Conservation (phyloP, 2,329 filamentous ascomycete species). For the Gnomoniopsis sp. region DNA sequence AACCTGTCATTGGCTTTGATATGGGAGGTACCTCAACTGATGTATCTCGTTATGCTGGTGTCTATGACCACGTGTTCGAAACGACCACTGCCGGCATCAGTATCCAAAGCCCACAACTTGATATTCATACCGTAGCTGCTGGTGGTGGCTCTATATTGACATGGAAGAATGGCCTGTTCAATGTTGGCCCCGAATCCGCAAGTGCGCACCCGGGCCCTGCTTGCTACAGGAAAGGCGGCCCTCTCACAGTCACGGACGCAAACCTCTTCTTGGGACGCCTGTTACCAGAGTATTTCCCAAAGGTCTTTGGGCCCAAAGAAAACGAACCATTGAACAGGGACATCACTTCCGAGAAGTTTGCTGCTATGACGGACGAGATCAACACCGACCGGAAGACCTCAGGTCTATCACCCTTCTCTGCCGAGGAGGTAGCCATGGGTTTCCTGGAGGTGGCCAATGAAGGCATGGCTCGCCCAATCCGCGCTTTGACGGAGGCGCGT, state of each 20-base stretch:
- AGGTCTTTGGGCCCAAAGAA: conserved; percentile 66
- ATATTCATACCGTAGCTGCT: conserved; percentile 78
- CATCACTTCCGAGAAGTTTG: conserved; percentile 30
- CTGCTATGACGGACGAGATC: conserved; percentile 31
- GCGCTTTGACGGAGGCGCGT: conserved; percentile 54
- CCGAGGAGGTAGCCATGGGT: conserved; percentile 51
- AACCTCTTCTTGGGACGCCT: conserved; percentile 60
- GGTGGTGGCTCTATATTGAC: conserved; percentile 70
- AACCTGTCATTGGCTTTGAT: conserved; percentile 73
- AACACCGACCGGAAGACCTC: conserved; percentile 26
- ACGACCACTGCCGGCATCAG: conserved; percentile 76
- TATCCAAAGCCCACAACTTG: conserved; percentile 74
- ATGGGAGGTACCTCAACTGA: conserved; percentile 76
- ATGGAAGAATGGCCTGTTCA: conserved; percentile 65
- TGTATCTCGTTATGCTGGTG: conserved; percentile 61
- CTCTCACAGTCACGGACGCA: conserved; percentile 64
- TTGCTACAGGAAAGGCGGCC: conserved; percentile 64
- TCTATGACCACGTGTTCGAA: conserved; percentile 55
- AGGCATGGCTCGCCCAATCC: conserved; percentile 69
- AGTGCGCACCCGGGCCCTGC: conserved; percentile 66
- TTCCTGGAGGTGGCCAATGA: conserved; percentile 72
- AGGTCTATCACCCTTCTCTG: conserved; percentile 22
- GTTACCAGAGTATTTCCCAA: conserved; percentile 59
- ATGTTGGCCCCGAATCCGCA: conserved; percentile 65
- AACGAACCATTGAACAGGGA: conserved; percentile 45